Evolutionary conservation across 371 early-diverging fungal species (phyloP), one percentile per base, ranked within the genome.

Genomic region (Zancudomyces culisetae): DNA sequence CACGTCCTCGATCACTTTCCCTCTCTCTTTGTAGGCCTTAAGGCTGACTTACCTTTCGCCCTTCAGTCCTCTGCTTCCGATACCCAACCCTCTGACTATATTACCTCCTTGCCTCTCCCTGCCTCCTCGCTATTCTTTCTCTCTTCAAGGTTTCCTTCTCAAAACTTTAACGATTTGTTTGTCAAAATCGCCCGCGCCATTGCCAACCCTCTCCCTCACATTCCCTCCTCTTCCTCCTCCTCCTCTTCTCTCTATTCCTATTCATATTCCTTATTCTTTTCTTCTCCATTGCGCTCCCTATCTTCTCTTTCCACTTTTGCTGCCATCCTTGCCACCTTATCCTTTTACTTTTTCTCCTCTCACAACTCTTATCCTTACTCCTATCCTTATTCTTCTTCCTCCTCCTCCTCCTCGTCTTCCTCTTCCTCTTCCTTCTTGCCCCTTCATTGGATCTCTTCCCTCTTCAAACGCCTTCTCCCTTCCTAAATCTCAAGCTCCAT

Each of bases 11-110:
- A 84, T 46, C 72, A 82, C 60, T 59, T 90, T 30, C 94, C 97
- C 0, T 75, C 77, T 24, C 80, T 94, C 2, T 85, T 90, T 65
- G 86, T 94, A 23, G 91, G 92, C 0, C 90, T 92, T 13, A 92
- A 94, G 61, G 82, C 86, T 54, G 97, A 96, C 58, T 66, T 81
- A 26, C 93, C 92, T 59, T 63, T 83, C 19, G 94, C 35, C 6
- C 15, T 15, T 35, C 35, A 35, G 15, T 15, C 35, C 35, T 15
- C 15, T 35, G 35, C 35, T 35, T 6, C 35, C 35, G 6, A 15
- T 35, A 35, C 35, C 15, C 15, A 15, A 6, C 15, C 15, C 6
- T 35, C 35, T 35, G 10, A 10, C 35, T 35, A 35, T 35, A 6
- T 15, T 35, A 10, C 15, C 15, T 6, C 35, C 35, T 35, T 15